Evolutionary conservation across 2,329 filamentous ascomycete species (phyloP).

Genomic region (Aspergillus glaucus): DNA sequence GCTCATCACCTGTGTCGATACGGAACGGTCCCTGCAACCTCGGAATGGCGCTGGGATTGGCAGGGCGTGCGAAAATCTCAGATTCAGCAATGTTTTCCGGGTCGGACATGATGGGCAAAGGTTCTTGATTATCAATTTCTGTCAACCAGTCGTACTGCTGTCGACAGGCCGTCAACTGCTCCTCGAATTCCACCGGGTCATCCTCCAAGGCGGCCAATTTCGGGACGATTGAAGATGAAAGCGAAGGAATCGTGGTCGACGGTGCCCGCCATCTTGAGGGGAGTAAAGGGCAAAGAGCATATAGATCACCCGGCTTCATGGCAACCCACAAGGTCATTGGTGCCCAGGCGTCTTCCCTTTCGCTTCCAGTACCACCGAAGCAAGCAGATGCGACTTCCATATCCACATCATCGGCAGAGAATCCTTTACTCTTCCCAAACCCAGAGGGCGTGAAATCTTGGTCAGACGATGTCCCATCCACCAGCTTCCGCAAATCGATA

Average conservation of each 20-base stretch:
- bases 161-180: conserved; percentile 42
- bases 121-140: conserved; percentile 51
- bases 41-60: conserved; percentile 50
- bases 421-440: conserved; percentile 68
- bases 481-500: conserved; percentile 82
- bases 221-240: conserved; percentile 75
- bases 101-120: conserved; percentile 33
- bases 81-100: conserved; percentile 35
- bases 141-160: conserved; percentile 57
- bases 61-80: conserved; percentile 53
- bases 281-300: conserved; percentile 84
- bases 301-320: conserved; percentile 91
- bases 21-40: conserved; percentile 58
- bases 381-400: conserved; percentile 90
- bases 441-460: conserved; percentile 76
- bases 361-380: conserved; percentile 66
- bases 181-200: conserved; percentile 36
- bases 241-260: conserved; percentile 68
- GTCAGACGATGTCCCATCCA: conserved; percentile 72
- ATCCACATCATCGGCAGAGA: conserved; percentile 82
- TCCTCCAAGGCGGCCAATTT: conserved; percentile 49
- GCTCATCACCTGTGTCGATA: conserved; percentile 44
- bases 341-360: conserved; percentile 67
- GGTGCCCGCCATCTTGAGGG: conserved; percentile 80
- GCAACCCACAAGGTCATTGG: conserved; percentile 95